Base-by-base conservation (phyloP, 1,139 yeast species). In the Saccharomyces hybrid region DNA sequence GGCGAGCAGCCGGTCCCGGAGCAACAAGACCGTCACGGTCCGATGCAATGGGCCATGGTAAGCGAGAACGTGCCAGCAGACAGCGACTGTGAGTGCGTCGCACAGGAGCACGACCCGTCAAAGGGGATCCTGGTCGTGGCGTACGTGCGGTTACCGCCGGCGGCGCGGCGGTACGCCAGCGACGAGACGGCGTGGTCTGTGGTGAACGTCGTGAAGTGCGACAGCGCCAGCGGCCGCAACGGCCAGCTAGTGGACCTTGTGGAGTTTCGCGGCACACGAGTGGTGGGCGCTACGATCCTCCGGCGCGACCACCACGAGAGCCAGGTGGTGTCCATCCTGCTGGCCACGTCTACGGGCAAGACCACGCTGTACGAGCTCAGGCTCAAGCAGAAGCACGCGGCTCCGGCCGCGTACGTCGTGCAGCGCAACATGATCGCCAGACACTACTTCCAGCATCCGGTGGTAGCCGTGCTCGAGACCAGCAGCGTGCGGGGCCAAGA, bases 321-420 rank as follows among this genome's bases (percentile, higher is more conserved):
- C 12, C 19, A 38, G 12, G 24, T 38, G 11, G 24, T 38, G 12
- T 19, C 44, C 8, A 38, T 38, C 12, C 6, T 38, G 12, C 51
- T 59, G 19, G 55, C 63, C 11, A 54, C 63, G 7, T 57, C 56
- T 46, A 60, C 56, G 26, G 69, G 69, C 4, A 63, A 63, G 53
- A 59, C 28, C 59, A 60, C 64, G n/a, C 54, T 63, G n/a, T 59
- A 61, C 38, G 67, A 64, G 51, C 55, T 63, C 46, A 27, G 56
- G 49, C 51, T 52, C 14, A 50, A 34, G 24, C 49, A 12, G 26
- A 26, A 31, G 19, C 28, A 28, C 28, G 48, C 38, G 47, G 11
- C 44, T 16, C 44, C 44, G 24, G 44, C 12, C 16, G 44, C 9
- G 24, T 38, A 38, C 16, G 24, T 38, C 24, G 60, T 50, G 51